Base-by-base conservation (phyloP, 495 filamentous ascomycete genomes). In the Pyronema omphalodes region DNA sequence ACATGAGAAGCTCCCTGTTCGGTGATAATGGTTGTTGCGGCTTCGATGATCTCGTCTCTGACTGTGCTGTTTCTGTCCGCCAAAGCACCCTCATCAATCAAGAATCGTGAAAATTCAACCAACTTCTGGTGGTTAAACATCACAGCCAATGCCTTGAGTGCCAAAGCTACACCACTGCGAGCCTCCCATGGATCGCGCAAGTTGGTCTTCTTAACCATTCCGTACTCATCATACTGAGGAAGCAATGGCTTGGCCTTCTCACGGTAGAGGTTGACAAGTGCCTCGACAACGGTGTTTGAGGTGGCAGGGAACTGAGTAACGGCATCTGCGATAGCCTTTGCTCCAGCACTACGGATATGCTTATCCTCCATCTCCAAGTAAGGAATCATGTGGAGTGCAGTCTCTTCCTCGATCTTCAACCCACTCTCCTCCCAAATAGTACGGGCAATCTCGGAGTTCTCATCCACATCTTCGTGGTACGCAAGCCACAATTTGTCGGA, bases 351-450 rank as follows among this genome's bases (percentile, higher is more conserved):
- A 36, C 91, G 77, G 15, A 95, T 75, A 55, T 93, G 86, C 14
- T 71, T 70, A 59, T 95, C 89, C 55, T 75, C 73, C 52, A 76
- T 81, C 54, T 83, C 76, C 33, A 96, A 70, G 58, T 94, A 96
- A 0, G 82, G 81, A 47, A 91, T 71, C 58, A 88, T 79, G 54
- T 71, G 73, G 44, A 75, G 77, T 1, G 85, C 73, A 3, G 79
- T 68, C 4, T 81, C 73, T 51, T 80, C 74, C 0, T 66, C 62
- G n/a, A 84, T 67, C 57, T 87, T 70, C 46, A 98, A 77, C 0
- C 75, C 83, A 64, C 88, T 94, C 56, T 93, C 89, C 66, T 94
- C 86, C 91, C 93, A 96, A 37, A 96, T 95, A 0, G 84, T 77
- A 29, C 75, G 75, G 1, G 82, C 89, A 33, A 94, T 71, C 37